Conservation (phyloP, 2,329 filamentous ascomycete species). For the Colletotrichum sp. region DNA sequence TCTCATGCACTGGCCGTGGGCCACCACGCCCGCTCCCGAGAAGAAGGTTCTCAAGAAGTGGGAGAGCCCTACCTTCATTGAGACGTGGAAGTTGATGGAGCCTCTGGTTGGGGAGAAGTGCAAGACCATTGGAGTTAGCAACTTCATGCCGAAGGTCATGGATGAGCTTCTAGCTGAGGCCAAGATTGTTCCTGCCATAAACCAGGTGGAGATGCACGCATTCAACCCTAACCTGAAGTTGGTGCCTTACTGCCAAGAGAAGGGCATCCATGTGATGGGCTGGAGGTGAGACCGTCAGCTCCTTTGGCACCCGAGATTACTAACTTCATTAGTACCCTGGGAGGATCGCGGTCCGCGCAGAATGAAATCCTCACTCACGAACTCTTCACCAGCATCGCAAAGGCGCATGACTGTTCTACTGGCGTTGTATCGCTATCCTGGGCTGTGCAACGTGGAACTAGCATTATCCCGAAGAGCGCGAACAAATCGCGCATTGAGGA, state of each 20-base stretch:
- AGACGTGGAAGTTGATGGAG: constrained; percentile 34
- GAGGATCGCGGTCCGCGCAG: constrained; percentile 1
- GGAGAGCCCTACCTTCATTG: constrained; percentile 30
- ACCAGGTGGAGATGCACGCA: constrained; percentile 38
- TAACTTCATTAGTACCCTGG: constrained; percentile 3
- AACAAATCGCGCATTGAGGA: constrained; percentile 26
- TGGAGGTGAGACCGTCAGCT: constrained; percentile 26
- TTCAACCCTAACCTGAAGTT: constrained; percentile 35
- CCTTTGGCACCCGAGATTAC: neutral
- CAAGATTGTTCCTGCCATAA: constrained; percentile 32
- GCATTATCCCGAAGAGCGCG: constrained; percentile 29
- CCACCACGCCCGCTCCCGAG: constrained; percentile 27
- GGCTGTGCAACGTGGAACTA: constrained; percentile 29
- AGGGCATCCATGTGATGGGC: constrained; percentile 35
- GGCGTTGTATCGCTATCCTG: constrained; percentile 31
- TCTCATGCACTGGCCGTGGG: constrained; percentile 42
- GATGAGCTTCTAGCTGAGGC: constrained; percentile 28
- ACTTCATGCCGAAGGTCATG: constrained; percentile 34
- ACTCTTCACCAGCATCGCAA: constrained; percentile 28
- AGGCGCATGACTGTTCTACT: constrained; percentile 26
- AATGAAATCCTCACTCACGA: constrained; percentile 25
- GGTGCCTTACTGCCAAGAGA: constrained; percentile 33
- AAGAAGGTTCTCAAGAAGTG: constrained; percentile 23
- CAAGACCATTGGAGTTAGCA: constrained; percentile 35
- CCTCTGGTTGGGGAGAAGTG: constrained; percentile 27